These are phyloP conservation scores for Picochlorum sp. DNA, from an alignment of 139 green algal genomes.

Conservation along the genomic window DNA sequence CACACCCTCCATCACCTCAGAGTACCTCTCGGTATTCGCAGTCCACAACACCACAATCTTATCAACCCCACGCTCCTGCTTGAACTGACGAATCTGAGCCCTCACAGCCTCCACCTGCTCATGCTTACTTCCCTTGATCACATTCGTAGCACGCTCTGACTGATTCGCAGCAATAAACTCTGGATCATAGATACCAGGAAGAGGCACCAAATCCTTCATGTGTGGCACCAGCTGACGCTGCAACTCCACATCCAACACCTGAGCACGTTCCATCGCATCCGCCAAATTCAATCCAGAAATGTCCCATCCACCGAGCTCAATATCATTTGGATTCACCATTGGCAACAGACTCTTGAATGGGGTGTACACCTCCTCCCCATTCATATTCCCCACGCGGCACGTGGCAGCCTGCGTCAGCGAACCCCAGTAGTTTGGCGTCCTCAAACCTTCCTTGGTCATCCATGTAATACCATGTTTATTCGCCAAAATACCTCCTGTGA, in stretches of 20 bases:
- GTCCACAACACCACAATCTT: conserved; percentile 97
- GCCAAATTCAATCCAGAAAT: conserved; percentile 90
- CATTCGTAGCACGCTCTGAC: conserved; percentile 80
- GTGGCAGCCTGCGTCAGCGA: conserved; percentile 92
- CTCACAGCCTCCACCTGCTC: conserved; percentile 79
- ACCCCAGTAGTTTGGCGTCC: conserved; percentile 96
- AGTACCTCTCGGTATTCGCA: conserved; percentile 98
- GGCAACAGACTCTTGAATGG: conserved; percentile 88
- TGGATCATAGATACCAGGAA: conserved; percentile 94
- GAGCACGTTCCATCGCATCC: conserved; percentile 85
- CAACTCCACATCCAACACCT: conserved; percentile 92
- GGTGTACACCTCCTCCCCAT: conserved; percentile 87
- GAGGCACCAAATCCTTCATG: conserved; percentile 85
- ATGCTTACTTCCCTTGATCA: conserved; percentile 83
- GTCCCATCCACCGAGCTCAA: conserved; percentile 97
- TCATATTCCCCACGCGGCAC: conserved; percentile 84
- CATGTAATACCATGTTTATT: conserved; percentile 97
- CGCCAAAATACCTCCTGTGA: conserved; percentile 89
- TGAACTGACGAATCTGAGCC: conserved; percentile 85
- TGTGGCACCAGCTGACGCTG: conserved; percentile 92
- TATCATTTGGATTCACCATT: conserved; percentile 92
- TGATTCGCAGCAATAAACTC: conserved; percentile 98
- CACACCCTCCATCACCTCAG: conserved; percentile 71
- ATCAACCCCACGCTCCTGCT: conserved; percentile 50
- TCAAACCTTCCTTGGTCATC: conserved; percentile 96